A percentile compares a stretch with the other conserved stretches of the same genome.
Conservation (phyloP, 768 basidiomycete genomes). For the Pisolithus tinctorius region DNA sequence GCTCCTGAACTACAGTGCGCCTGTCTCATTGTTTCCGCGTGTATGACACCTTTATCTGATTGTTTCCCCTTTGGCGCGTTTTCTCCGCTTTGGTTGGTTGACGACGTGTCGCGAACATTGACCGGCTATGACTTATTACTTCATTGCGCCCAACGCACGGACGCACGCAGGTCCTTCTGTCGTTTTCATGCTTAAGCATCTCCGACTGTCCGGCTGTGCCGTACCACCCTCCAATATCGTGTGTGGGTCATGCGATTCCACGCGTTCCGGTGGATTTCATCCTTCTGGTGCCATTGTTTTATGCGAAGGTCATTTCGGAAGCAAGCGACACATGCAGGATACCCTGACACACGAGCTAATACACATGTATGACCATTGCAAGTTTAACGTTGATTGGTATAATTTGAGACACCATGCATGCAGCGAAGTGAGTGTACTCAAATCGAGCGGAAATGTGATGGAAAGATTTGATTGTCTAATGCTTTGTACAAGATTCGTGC, state of each 20-base stretch:
- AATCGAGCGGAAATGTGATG: not conserved
- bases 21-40: conserved; percentile 6
- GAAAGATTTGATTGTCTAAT: not conserved
- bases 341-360: conserved; percentile 91
- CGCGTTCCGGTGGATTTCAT: conserved; percentile 78
- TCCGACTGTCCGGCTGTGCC: conserved; percentile 66
- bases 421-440: conserved; percentile 68
- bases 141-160: not conserved
- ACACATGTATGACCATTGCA: conserved; percentile 93
- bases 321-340: conserved; percentile 85
- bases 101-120: too few relatives aligned
- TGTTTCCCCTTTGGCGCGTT: conserved; percentile 3
- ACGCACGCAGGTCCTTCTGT: conserved; percentile 64
- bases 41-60: conserved; percentile 4
- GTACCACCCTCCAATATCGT: conserved; percentile 68
- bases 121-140: too few relatives aligned
- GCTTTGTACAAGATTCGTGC: conserved; percentile 74
- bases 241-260: conserved; percentile 78
- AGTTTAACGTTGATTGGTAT: conserved; percentile 89
- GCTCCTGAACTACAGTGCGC: conserved; percentile 65
- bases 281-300: conserved; percentile 74
- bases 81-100: not conserved
- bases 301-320: conserved; percentile 79
- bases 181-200: conserved; percentile 87
- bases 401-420: conserved; percentile 94